Conservation (phyloP, 2,329 filamentous ascomycete species). For the Esteya vermicola region DNA sequence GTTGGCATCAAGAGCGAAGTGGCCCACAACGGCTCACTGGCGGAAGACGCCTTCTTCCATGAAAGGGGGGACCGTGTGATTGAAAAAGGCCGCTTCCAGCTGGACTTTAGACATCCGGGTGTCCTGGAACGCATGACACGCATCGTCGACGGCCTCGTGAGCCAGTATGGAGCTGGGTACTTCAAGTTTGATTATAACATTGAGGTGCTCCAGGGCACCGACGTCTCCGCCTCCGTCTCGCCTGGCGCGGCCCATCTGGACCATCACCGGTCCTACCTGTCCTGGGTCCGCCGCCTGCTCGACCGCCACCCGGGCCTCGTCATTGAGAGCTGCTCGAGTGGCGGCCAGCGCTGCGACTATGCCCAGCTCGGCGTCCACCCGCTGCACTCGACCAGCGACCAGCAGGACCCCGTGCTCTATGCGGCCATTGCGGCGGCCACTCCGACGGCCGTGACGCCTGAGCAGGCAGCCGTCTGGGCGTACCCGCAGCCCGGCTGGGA, state of each 20-base stretch:
- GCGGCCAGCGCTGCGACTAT: constrained; percentile 21
- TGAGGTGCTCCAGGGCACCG: constrained; percentile 19
- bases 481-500: constrained; percentile 20
- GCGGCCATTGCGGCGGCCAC: constrained; percentile 17
- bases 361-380: constrained; percentile 18
- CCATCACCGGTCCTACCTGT: constrained; percentile 19
- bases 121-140: constrained; percentile 13
- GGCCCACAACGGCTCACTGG: constrained; percentile 9
- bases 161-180: constrained; percentile 16
- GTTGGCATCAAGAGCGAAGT: constrained; percentile 17
- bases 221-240: constrained; percentile 10
- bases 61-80: constrained; percentile 16
- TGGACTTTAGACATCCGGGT: constrained; percentile 17
- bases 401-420: constrained; percentile 18
- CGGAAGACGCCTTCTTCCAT: constrained; percentile 19
- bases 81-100: constrained; percentile 19
- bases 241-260: constrained; percentile 15
- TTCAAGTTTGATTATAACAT: constrained; percentile 25
- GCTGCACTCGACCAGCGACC: constrained; percentile 21
- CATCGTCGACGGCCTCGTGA: constrained; percentile 13
- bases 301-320: constrained; percentile 16
- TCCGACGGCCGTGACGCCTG: constrained; percentile 20
- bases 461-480: constrained; percentile 21
- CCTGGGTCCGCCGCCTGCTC: constrained; percentile 16
- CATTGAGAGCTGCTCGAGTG: constrained; percentile 22